These are phyloP conservation scores for Solanum medicagineum DNA, from an alignment of 257 asterid species.

Conservation along the genomic window DNA sequence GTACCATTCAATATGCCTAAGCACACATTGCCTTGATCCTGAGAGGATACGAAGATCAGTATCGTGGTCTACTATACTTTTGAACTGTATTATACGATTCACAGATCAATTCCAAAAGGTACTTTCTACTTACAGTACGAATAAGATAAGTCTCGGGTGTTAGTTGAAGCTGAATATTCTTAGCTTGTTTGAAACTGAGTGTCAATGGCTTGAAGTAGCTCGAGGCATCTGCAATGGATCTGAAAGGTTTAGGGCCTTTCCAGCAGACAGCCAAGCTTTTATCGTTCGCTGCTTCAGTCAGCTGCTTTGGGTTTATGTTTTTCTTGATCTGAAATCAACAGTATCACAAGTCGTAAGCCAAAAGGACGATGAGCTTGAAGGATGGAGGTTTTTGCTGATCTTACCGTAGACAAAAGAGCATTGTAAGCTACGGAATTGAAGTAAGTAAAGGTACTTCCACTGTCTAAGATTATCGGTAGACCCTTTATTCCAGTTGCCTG, in stretches of 20 bases:
- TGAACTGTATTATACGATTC: neutral
- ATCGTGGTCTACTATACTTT: neutral
- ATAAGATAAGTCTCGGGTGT: slow-evolving; percentile 69
- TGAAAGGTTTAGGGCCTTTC: slow-evolving; percentile 60
- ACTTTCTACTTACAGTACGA: slow-evolving; percentile 37
- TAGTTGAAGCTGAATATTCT: slow-evolving; percentile 44
- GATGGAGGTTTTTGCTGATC: neutral
- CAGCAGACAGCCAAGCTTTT: slow-evolving; percentile 74
- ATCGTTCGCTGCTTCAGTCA: slow-evolving; percentile 41
- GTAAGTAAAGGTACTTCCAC: slow-evolving; percentile 40
- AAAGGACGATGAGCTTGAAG: neutral
- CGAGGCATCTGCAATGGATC: slow-evolving; percentile 33
- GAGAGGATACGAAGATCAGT: slow-evolving; percentile 9
- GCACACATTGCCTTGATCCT: slow-evolving; percentile 75
- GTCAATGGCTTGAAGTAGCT: slow-evolving; percentile 56
- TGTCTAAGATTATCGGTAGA: slow-evolving; percentile 22
- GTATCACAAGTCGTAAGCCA: neutral
- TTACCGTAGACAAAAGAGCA: slow-evolving; percentile 20
- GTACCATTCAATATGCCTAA: slow-evolving; percentile 78
- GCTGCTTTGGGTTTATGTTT: slow-evolving; percentile 16
- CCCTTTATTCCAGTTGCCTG: slow-evolving; percentile 12
- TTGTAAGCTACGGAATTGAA: slow-evolving; percentile 10
- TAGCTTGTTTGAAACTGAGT: slow-evolving; percentile 32
- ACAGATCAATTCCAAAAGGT: neutral
- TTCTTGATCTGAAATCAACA: slow-evolving; percentile 37